Evolutionary conservation across 179 eudicot species (phyloP).

Genomic region (Corrigiola litoralis): DNA sequence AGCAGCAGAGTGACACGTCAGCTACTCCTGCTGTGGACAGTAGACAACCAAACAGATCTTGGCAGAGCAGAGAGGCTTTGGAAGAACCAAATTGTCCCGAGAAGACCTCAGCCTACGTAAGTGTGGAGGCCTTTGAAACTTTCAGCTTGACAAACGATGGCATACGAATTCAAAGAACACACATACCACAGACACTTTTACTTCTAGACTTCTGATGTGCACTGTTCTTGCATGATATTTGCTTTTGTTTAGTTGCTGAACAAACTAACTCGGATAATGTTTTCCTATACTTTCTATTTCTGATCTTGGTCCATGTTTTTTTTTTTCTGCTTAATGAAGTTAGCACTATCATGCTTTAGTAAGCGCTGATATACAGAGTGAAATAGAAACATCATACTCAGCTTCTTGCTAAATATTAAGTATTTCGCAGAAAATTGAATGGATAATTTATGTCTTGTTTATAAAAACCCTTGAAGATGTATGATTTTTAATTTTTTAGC

Average conservation of each 20-base stretch:
- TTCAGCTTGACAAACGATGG: not conserved
- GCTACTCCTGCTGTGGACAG: not conserved
- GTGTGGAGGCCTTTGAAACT: not conserved
- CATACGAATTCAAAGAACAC: not conserved
- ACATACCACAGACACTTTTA: not conserved
- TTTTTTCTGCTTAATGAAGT: too few relatives aligned
- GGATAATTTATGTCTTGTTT: too few relatives aligned
- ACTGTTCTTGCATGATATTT: not conserved
- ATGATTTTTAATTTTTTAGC: not conserved
- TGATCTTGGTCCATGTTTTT: not conserved
- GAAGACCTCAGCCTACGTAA: not conserved
- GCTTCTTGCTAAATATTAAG: too few relatives aligned
- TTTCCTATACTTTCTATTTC: not conserved
- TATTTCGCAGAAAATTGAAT: too few relatives aligned
- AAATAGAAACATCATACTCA: too few relatives aligned
- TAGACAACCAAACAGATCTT: not conserved
- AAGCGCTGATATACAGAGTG: too few relatives aligned
- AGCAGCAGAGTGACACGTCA: not conserved
- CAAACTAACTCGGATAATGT: not conserved
- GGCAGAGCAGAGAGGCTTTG: not conserved
- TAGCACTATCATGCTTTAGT: too few relatives aligned
- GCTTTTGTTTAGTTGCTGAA: slow-evolving; percentile 1
- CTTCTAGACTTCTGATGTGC: not conserved
- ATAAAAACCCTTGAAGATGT: too few relatives aligned
- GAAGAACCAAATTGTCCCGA: not conserved